Base-by-base conservation (phyloP, 495 filamentous ascomycete genomes). In the Penicillium lividum region DNA sequence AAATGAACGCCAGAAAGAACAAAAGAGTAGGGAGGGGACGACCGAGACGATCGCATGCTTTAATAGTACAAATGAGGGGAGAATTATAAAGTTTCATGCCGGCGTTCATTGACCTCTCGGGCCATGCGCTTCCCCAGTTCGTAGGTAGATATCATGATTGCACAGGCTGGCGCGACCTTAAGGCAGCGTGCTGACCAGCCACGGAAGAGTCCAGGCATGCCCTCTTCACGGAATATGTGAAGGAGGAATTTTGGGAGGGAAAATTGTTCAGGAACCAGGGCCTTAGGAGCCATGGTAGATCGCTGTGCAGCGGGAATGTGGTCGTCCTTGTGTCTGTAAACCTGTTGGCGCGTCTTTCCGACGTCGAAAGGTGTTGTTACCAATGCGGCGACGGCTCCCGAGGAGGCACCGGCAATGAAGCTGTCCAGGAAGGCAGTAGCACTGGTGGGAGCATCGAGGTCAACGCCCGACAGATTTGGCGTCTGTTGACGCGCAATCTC, bases 81-180 rank as follows among this genome's bases (percentile, higher is more conserved):
- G 45, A 18, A 15, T 68, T 44, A 60, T 46, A 57, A 51, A 42
- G 52, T 58, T n/a, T 70, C 67, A n/a, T 69, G 67, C 13, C 70
- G 71, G 46, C 83, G 78, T 67, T 93, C 88, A 64, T 98, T 97
- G 54, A 90, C 86, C 22, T 83, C 82, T 56, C 83, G 76, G 7
- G 94, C 93, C 71, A 88, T 88, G 69, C 87, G 88, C 82, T 98
- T 98, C 10, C 95, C 92, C 25, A 98, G 81, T 73, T 98, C 94
- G 65, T 98, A 98, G 55, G 86, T 95, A 56, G 91, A 96, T 60
- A 98, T 98, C 94, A 98, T 98, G 65, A 98, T 97, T n/a, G 95
- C 94, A 73, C 94, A 98, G 13, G 93, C 92, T 2, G 94, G 94
- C 10, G 94, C 93, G 6, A 98, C 93, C 66, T 98, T 98, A 46